Evolutionary conservation across 768 basidiomycete species (phyloP).

Genomic region (Termitomyces sp.): DNA sequence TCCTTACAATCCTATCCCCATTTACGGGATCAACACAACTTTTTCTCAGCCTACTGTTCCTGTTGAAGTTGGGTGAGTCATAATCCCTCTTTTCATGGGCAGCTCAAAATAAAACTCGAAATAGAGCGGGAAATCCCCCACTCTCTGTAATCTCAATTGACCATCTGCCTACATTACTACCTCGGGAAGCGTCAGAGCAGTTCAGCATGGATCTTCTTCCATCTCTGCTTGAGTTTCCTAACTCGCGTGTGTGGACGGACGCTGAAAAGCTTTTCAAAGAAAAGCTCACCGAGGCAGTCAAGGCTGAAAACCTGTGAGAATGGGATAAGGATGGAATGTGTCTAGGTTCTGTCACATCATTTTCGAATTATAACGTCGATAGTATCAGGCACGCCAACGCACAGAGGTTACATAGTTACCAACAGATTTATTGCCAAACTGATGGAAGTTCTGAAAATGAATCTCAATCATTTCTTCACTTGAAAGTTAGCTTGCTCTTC

Average conservation of each 20-base stretch:
- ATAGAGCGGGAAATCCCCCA: conserved; percentile 56
- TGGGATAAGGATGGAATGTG: not conserved
- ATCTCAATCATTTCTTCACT: not conserved
- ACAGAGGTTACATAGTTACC: conserved; percentile 2
- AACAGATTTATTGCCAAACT: conserved; percentile 4
- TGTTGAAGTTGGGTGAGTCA: conserved; percentile 71
- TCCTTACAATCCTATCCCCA: conserved; percentile 95
- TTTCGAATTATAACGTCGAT: conserved; percentile 3
- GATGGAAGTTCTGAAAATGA: conserved; percentile 4
- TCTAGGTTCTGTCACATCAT: not conserved
- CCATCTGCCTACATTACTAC: conserved; percentile 91
- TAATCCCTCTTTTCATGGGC: not conserved
- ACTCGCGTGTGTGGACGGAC: conserved; percentile 78
- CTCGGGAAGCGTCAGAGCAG: conserved; percentile 94
- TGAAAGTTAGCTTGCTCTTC: conserved; percentile 11
- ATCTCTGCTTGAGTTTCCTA: conserved; percentile 76
- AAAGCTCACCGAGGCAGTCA: conserved; percentile 38
- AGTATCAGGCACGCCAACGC: not conserved
- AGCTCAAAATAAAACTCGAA: not conserved
- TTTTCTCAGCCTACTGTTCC: conserved; percentile 89
- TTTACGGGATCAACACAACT: conserved; percentile 91
- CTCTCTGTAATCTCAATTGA: conserved; percentile 93
- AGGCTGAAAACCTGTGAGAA: conserved; percentile 25
- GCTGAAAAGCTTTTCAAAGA: conserved; percentile 79
- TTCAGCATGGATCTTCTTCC: conserved; percentile 87